phyloP scores from a whole-genome alignment of 2,329 filamentous ascomycete species.

The Aureobasidium melanogenum region DNA sequence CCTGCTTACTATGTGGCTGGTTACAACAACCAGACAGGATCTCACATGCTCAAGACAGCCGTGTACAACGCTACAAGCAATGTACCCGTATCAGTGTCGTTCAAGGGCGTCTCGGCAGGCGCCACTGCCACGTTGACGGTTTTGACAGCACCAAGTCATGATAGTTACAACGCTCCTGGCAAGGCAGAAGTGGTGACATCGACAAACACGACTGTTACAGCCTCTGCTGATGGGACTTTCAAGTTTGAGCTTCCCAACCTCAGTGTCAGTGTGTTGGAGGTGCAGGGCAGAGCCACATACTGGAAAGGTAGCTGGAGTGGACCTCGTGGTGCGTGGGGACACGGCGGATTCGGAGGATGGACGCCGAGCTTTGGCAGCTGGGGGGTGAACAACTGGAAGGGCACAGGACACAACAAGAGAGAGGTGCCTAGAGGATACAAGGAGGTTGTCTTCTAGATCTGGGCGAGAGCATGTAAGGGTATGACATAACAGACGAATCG shows the following conservation, averaged over 20 bases:
- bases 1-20: conserved; percentile 38
- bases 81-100: conserved; percentile 27
- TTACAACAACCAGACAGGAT: conserved; percentile 24
- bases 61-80: conserved; percentile 37
- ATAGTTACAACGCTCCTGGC: conserved; percentile 29
- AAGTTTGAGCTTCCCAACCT: conserved; percentile 45
- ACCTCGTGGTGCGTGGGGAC: background rate
- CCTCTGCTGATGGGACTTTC: conserved; percentile 40
- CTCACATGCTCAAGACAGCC: conserved; percentile 34
- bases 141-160: conserved; percentile 26
- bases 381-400: background rate
- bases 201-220: conserved; percentile 31
- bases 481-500: background rate
- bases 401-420: background rate
- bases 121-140: conserved; percentile 31
- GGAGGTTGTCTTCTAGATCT: conserved; percentile 8
- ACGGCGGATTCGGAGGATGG: conserved; percentile 1
- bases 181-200: conserved; percentile 37
- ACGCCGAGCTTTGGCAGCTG: background rate
- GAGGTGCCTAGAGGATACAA: conserved; percentile 2
- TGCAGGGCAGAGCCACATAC: conserved; percentile 6
- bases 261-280: conserved; percentile 48
- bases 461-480: background rate
- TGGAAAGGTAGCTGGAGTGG: conserved; percentile 6
- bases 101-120: conserved; percentile 25